Evolutionary conservation across 352 stramenopile species (phyloP).

Genomic region (Thraustochytrium sp.): DNA sequence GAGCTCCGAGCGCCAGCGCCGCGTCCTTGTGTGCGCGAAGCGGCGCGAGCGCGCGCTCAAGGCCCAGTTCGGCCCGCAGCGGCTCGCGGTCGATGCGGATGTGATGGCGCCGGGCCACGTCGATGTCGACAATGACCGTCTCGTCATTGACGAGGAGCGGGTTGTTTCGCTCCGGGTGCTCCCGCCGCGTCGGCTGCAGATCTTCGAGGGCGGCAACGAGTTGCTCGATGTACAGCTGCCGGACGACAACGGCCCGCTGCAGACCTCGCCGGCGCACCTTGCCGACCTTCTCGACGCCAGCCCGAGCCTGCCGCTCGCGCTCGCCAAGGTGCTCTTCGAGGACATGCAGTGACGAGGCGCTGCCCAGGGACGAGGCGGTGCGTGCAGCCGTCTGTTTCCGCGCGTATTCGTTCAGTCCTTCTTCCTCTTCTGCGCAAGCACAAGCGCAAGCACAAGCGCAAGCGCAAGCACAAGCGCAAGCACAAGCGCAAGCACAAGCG

Average conservation of each 20-base stretch:
- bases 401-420: too few species aligned
- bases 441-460: too few species aligned
- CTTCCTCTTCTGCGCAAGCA: too few species aligned
- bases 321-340: conserved; percentile 7
- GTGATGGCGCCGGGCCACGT: neutral
- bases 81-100: neutral
- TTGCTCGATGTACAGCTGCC: neutral
- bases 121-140: neutral
- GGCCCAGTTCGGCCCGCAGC: neutral
- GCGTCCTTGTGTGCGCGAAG: neutral
- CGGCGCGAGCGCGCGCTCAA: conserved; percentile 2
- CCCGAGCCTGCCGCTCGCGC: neutral
- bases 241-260: neutral
- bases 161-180: neutral
- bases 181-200: neutral
- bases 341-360: too few species aligned
- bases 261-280: neutral
- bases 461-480: too few species aligned
- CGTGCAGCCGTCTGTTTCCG: too few species aligned
- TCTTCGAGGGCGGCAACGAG: neutral
- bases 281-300: neutral
- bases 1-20: neutral
- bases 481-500: too few species aligned
- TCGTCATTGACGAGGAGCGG: neutral
- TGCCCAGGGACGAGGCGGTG: too few species aligned